Evolutionary conservation across 2,329 filamentous ascomycete genomes (phyloP).

Genomic region (Aaosphaeria arxii): DNA sequence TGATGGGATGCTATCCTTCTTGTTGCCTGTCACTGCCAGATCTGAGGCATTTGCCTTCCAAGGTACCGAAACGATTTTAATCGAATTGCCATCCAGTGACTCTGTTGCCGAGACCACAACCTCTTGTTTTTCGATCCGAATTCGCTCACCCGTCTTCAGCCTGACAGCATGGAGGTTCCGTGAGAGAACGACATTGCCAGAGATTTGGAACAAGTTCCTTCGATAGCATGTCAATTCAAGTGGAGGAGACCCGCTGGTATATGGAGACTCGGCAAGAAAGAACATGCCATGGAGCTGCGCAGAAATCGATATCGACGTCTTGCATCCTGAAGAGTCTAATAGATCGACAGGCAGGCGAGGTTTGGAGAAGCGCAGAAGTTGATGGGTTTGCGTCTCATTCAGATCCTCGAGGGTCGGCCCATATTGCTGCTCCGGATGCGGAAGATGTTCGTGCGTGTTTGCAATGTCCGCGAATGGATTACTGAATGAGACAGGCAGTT

Average conservation of each 20-base stretch:
- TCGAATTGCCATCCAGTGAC: conserved; percentile 86
- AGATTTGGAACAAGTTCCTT: conserved; percentile 93
- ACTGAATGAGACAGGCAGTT: no score
- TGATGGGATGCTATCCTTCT: conserved; percentile 80
- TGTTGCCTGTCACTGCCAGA: conserved; percentile 63
- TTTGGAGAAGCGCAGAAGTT: no score
- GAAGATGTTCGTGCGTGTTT: no score
- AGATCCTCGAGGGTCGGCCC: no score
- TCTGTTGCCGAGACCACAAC: conserved; percentile 89
- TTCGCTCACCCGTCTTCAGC: conserved; percentile 78
- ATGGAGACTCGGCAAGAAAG: conserved; percentile 77
- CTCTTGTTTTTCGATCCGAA: conserved; percentile 79
- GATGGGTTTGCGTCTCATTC: no score
- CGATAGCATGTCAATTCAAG: conserved; percentile 94
- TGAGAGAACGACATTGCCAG: conserved; percentile 79
- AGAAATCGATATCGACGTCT: conserved; percentile 59
- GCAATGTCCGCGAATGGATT: no score
- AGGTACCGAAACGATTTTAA: conserved; percentile 93
- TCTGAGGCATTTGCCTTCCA: conserved; percentile 93
- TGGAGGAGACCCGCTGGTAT: conserved; percentile 56
- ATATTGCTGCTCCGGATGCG: no score
- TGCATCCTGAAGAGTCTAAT: no score
- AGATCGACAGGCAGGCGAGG: no score
- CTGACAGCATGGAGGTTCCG: conserved; percentile 75
- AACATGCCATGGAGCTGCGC: conserved; percentile 88